These are phyloP conservation scores for Coniochaeta prunicola DNA, from an alignment of 2,329 filamentous ascomycete genomes.

Conservation along the genomic window DNA sequence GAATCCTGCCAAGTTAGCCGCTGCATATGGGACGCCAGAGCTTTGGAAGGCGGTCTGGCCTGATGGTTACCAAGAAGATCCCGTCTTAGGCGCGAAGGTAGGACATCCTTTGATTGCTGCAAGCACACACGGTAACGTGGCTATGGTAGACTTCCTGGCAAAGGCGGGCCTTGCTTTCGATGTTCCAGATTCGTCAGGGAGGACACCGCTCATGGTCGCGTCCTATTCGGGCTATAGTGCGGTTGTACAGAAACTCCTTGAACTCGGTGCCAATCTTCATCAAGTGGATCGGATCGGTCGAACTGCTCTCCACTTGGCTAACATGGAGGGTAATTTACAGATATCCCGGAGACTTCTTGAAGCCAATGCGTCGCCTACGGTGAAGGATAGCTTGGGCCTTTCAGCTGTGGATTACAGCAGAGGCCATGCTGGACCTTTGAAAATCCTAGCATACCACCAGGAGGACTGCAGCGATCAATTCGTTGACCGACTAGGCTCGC, in stretches of 20 bases:
- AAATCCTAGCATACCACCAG: background rate
- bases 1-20: too few species aligned
- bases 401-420: background rate
- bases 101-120: background rate
- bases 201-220: background rate
- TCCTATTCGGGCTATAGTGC: background rate
- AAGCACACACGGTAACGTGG: background rate
- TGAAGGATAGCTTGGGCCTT: background rate
- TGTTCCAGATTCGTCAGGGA: background rate
- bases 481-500: background rate
- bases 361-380: background rate
- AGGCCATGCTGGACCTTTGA: background rate
- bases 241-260: background rate
- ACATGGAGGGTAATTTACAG: background rate
- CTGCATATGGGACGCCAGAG: too few species aligned
- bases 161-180: background rate
- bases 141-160: background rate
- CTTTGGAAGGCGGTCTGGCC: background rate
- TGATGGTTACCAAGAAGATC: background rate
- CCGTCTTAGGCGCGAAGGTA: background rate
- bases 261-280: background rate
- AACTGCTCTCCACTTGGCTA: background rate
- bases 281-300: background rate
- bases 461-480: background rate
- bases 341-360: background rate